Evolutionary conservation across 2,329 filamentous ascomycete genomes (phyloP).

Genomic region (Pyricularia sp.): DNA sequence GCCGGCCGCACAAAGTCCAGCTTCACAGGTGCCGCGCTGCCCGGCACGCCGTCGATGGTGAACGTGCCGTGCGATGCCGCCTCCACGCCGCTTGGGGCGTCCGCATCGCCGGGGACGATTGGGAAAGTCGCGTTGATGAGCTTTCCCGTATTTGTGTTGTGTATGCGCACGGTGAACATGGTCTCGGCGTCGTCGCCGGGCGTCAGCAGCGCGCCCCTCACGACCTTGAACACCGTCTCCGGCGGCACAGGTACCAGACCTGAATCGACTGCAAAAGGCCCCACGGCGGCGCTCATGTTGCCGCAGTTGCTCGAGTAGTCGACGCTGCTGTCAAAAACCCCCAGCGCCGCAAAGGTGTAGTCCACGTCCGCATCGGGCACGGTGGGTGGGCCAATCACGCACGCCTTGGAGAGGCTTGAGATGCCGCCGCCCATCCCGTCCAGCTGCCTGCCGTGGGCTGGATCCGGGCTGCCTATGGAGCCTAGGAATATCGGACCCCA

Average conservation of each 20-base stretch:
- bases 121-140: constrained; percentile 24
- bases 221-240: neutral
- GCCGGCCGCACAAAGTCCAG: constrained; percentile 25
- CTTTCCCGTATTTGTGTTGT: constrained; percentile 61
- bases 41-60: constrained; percentile 26
- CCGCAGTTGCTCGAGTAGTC: constrained; percentile 62
- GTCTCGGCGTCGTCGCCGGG: neutral
- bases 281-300: constrained; percentile 58
- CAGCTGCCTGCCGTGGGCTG: constrained; percentile 44
- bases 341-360: constrained; percentile 60
- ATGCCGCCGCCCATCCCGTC: constrained; percentile 59
- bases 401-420: constrained; percentile 58
- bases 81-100: constrained; percentile 22
- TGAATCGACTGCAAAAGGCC: constrained; percentile 48
- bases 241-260: constrained; percentile 20
- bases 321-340: constrained; percentile 45
- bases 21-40: constrained; percentile 20
- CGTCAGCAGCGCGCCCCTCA: neutral
- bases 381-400: constrained; percentile 43
- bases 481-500: constrained; percentile 44
- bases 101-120: constrained; percentile 12
- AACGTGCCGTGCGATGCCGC: constrained; percentile 19
- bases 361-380: constrained; percentile 44
- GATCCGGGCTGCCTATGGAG: constrained; percentile 49
- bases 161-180: constrained; percentile 37